These are phyloP conservation scores for Ophiognomonia clavigignenti-juglandacearum DNA, from an alignment of 2,329 filamentous ascomycete species.

Conservation along the genomic window DNA sequence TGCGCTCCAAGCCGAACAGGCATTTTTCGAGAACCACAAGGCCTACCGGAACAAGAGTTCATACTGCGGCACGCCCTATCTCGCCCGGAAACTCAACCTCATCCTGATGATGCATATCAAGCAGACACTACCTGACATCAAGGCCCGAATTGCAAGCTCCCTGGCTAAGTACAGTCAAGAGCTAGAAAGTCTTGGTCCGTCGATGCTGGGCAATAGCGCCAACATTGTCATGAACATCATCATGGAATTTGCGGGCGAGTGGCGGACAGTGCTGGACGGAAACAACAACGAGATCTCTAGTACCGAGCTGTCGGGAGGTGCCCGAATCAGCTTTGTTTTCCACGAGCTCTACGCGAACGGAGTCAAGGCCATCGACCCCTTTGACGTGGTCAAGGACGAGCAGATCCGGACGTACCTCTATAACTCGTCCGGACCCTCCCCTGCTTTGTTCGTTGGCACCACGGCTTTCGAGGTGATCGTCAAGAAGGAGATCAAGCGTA, in stretches of 20 bases:
- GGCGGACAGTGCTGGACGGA: constrained; percentile 90
- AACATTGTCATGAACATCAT: constrained; percentile 99
- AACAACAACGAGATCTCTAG: constrained; percentile 96
- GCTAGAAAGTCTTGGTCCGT: constrained; percentile 79
- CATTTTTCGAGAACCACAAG: constrained; percentile 98
- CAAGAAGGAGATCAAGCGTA: constrained; percentile 94
- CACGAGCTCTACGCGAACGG: constrained; percentile 97
- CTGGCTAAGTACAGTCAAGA: constrained; percentile 87
- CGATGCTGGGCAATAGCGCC: constrained; percentile 89
- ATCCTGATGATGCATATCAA: constrained; percentile 99
- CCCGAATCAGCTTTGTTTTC: constrained; percentile 98
- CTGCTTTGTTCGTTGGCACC: constrained; percentile 93
- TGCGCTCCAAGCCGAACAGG: constrained; percentile 88
- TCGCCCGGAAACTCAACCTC: constrained; percentile 93
- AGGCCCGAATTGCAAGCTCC: constrained; percentile 90
- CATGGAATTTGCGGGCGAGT: constrained; percentile 97
- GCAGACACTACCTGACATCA: constrained; percentile 97
- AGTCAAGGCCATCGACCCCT: constrained; percentile 95
- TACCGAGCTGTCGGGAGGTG: constrained; percentile 89
- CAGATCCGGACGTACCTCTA: constrained; percentile 96
- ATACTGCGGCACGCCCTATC: constrained; percentile 96
- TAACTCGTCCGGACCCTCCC: constrained; percentile 98
- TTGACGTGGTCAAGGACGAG: constrained; percentile 94
- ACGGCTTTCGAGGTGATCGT: constrained; percentile 98
- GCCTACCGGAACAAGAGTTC: constrained; percentile 98